Evolutionary conservation across 1,284 basidiomycete genomes (phyloP), one percentile per base, ranked within the genome.

Genomic region (Malassezia sympodialis): DNA sequence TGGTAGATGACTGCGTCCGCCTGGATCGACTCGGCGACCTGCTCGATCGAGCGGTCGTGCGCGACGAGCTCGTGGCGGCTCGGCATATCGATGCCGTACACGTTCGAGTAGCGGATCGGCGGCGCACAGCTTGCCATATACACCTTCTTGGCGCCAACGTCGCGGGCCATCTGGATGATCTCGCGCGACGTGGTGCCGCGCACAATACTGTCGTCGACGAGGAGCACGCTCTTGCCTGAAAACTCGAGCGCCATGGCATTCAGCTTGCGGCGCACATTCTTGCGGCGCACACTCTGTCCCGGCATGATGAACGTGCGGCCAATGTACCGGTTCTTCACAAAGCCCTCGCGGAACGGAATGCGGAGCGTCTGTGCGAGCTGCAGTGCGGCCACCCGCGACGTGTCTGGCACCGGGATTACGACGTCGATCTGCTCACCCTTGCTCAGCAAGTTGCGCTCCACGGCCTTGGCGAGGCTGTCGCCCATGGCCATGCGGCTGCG

Each of bases 171-270:
- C 76, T 96, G 91, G 41, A 99, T 84, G 65, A 99, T 99, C 77
- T 99, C 94, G 75, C 90, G 94, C 14, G 91, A 96, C 0, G 94
- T 99, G 1, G 94, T 99, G 12, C 94, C 94, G 42, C 94, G 84
- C 10, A 99, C 94, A 66, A 99, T 99, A 0, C 93, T 96, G 77
- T 98, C 90, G 78, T 99, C 94, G 26, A 99, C 94, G 47, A 99
- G 82, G 44, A 99, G 81, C 7, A 99, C 90, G 64, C 86, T 88
- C 79, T 96, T 96, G 68, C 80, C 83, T 14, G 81, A 81, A 73
- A 99, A 99, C 77, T 99, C 94, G 59, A 96, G 80, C n/a, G 94
- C 91, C 91, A 98, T 99, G 3, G 94, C 94, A 75, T 98, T 98
- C 59, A 98, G 79, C 77, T 99, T 99, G 63, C 87, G 81, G 56